Percentiles rank a stretch among this genome's conserved stretches.
These are phyloP conservation scores for Picea sitchensis DNA, from an alignment of 75 land plant species.

Conservation along the genomic window DNA sequence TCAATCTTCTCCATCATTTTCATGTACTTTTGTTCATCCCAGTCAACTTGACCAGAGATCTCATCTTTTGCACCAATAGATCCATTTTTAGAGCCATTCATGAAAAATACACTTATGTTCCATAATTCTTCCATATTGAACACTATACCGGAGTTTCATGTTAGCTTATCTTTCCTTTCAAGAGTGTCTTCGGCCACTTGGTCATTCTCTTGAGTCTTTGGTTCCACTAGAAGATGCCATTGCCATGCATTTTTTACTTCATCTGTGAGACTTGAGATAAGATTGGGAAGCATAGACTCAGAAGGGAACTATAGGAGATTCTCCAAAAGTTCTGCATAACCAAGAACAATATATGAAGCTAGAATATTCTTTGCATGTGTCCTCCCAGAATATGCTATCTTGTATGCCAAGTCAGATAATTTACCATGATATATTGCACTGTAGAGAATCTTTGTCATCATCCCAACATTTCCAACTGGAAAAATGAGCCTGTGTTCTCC, in stretches of 20 bases:
- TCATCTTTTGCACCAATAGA: not conserved
- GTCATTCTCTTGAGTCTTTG: slow-evolving; percentile 12
- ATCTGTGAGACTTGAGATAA: slow-evolving; percentile 30
- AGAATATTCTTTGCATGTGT: slow-evolving; percentile 51
- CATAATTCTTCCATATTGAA: slow-evolving; percentile 32
- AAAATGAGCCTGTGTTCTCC: slow-evolving; percentile 67
- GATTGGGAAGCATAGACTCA: slow-evolving; percentile 53
- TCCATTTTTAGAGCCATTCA: slow-evolving; percentile 8
- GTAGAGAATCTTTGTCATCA: slow-evolving; percentile 41
- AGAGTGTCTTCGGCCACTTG: slow-evolving; percentile 1
- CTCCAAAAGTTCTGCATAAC: slow-evolving; percentile 70
- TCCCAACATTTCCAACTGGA: slow-evolving; percentile 48
- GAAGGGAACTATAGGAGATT: slow-evolving; percentile 77
- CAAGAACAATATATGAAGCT: slow-evolving; percentile 54
- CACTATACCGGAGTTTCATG: slow-evolving; percentile 24
- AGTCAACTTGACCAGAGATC: slow-evolving; percentile 28
- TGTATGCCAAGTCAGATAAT: slow-evolving; percentile 40
- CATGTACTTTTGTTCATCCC: slow-evolving; percentile 44
- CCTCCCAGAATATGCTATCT: slow-evolving; percentile 48
- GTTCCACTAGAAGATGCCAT: slow-evolving; percentile 50
- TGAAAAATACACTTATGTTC: slow-evolving; percentile 12
- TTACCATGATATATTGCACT: slow-evolving; percentile 33
- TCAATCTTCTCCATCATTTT: slow-evolving; percentile 45
- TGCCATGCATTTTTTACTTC: slow-evolving; percentile 42
- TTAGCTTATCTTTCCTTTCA: not conserved